Evolutionary conservation across 1,284 basidiomycete species (phyloP), one percentile per base, ranked within the genome.

Genomic region (Rhizopogon parksii): DNA sequence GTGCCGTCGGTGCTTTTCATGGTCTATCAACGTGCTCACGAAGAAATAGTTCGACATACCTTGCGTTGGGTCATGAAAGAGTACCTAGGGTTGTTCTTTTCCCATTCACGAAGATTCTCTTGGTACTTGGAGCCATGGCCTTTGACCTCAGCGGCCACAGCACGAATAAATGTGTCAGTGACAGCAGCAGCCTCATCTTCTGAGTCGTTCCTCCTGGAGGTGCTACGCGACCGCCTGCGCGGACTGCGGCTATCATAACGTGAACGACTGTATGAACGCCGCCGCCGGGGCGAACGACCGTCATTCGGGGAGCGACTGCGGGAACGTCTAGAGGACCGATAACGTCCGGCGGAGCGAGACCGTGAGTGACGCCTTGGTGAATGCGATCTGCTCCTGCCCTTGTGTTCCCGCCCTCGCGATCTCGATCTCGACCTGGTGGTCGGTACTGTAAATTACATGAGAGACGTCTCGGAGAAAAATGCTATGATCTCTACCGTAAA

Each of bases 71-170:
- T 76, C 50, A 96, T 67, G 66, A 98, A 98, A 1, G 74, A 74
- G 62, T 90, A 98, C 63, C 86, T 88, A 0, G 84, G 74, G 63
- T 96, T 97, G 45, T 78, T 75, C 56, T 73, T 78, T 68, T 97
- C 94, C 52, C 84, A 79, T 52, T 88, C 85, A 53, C 78, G 74
- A 52, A 98, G 70, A 38, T 77, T 79, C 36, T 82, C 77, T 61
- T 93, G 91, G 56, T 92, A 95, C 51, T 77, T 79, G 5, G 72
- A 68, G 9, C 88, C 95, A 61, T 95, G 88, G 0, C 88, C 84
- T 55, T 82, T 83, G 4, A 96, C 83, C 62, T 92, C 87, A 4
- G 79, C 78, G 19, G 91, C 93, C 4, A 97, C 91, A 4, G 86
- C 87, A 38, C 83, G 77, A 53, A 97, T 82, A 58, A 95, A 92